Evolutionary conservation across 2,329 filamentous ascomycete species (phyloP).

Genomic region (Scopulariopsis brevicaulis): DNA sequence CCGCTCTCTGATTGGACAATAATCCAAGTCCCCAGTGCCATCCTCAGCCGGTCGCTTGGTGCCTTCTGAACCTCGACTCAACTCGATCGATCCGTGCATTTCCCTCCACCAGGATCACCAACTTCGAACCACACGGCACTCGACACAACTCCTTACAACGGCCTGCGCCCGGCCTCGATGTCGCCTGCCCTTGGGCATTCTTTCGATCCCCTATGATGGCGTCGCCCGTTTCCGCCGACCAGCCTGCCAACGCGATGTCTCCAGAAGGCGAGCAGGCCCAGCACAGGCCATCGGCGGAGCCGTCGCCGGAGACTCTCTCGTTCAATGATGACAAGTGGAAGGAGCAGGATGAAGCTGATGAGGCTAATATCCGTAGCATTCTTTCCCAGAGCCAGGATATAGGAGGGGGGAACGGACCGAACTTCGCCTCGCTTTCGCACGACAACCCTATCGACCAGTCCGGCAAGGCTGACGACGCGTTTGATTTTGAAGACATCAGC

Average conservation of each 20-base stretch:
- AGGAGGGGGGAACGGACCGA: slow-evolving; percentile 21
- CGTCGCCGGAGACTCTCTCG: not conserved
- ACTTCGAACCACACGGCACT: not conserved
- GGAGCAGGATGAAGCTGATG: slow-evolving; percentile 34
- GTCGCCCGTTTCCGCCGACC: not conserved
- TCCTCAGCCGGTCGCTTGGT: not conserved
- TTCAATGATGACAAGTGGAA: not conserved
- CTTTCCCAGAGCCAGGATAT: slow-evolving; percentile 29
- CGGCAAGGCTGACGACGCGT: slow-evolving; percentile 84
- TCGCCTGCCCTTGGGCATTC: slow-evolving; percentile 1
- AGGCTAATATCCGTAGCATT: slow-evolving; percentile 31
- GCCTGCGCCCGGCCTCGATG: not conserved
- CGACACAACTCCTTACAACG: not conserved
- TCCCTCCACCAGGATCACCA: not conserved
- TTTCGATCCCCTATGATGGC: not conserved
- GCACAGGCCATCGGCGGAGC: not conserved
- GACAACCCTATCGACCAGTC: slow-evolving; percentile 44
- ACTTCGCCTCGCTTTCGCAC: slow-evolving; percentile 17
- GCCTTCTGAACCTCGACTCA: not conserved
- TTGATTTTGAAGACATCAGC: slow-evolving; percentile 84
- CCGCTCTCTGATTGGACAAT: not conserved
- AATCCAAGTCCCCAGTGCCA: not conserved
- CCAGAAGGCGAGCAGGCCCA: not conserved
- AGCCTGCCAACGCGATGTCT: not conserved
- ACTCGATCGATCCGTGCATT: not conserved